Percentiles rank a stretch among this genome's conserved stretches.
phyloP scores from a whole-genome alignment of 2,329 filamentous ascomycete species.

The Fusarium sp. region DNA sequence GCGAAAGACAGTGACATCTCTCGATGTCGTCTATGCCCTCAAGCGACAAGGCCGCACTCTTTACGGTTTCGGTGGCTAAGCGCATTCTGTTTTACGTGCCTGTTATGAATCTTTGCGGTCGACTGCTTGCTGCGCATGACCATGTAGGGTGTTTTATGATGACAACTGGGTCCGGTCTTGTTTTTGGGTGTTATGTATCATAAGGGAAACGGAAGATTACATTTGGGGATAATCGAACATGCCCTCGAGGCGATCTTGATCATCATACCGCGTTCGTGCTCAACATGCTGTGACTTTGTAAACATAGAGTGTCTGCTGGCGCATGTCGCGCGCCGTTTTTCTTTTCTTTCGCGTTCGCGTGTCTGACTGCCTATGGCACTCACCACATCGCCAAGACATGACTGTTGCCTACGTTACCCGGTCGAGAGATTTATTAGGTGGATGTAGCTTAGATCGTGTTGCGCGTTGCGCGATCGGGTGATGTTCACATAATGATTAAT shows the following conservation, averaged over 20 bases:
- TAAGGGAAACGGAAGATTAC: slow-evolving; percentile 58
- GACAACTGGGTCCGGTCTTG: slow-evolving; percentile 59
- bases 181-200: slow-evolving; percentile 61
- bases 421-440: too few relatives aligned
- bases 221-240: slow-evolving; percentile 54
- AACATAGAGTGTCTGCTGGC: too few relatives aligned
- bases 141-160: slow-evolving; percentile 58
- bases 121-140: slow-evolving; percentile 35
- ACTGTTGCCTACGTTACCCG: too few relatives aligned
- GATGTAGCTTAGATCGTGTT: too few relatives aligned
- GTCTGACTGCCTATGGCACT: too few relatives aligned
- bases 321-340: too few relatives aligned
- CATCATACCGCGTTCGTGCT: slow-evolving; percentile 9
- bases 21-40: slow-evolving; percentile 76
- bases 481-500: too few relatives aligned
- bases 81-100: slow-evolving; percentile 49
- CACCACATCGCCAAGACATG: too few relatives aligned
- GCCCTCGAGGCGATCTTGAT: slow-evolving; percentile 48
- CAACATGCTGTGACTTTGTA: neutral
- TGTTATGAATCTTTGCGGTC: slow-evolving; percentile 55
- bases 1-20: slow-evolving; percentile 83
- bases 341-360: too few relatives aligned
- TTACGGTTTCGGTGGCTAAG: slow-evolving; percentile 91
- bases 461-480: too few relatives aligned
- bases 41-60: slow-evolving; percentile 81